Conservation (phyloP, 441 rosid genomes). For the Arabidopsis hybrid region DNA sequence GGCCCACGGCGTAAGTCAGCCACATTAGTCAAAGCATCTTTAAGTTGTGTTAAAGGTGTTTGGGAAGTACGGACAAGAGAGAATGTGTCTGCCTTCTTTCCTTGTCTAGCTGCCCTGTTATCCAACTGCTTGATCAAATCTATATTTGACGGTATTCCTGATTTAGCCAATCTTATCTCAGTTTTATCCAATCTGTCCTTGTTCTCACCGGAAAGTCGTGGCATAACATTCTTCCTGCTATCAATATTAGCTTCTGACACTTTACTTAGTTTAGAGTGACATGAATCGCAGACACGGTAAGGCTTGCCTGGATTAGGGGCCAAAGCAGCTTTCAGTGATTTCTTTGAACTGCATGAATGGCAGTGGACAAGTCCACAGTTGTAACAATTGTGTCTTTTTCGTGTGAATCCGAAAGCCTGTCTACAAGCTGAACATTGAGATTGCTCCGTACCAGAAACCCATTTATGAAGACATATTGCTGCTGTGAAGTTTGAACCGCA, state of each 20-base stretch:
- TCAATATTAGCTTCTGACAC: constrained; percentile 65
- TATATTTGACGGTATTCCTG: constrained; percentile 74
- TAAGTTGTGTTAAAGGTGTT: constrained; percentile 79
- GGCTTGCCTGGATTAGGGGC: constrained; percentile 93
- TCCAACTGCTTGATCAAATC: constrained; percentile 97
- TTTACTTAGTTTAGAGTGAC: constrained; percentile 80
- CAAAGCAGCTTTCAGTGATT: constrained; percentile 84
- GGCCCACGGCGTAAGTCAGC: constrained; percentile 68
- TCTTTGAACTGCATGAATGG: constrained; percentile 95
- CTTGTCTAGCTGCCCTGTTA: constrained; percentile 94
- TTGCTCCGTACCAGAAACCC: constrained; percentile 95
- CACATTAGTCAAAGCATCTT: constrained; percentile 72
- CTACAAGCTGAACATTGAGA: constrained; percentile 93
- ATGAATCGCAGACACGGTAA: constrained; percentile 94
- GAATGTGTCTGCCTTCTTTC: constrained; percentile 77
- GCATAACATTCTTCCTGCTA: constrained; percentile 67
- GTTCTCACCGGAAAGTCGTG: constrained; percentile 96
- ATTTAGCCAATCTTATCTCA: constrained; percentile 80
- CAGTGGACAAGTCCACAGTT: constrained; percentile 98
- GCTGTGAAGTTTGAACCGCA: constrained; percentile 93
- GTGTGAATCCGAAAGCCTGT: constrained; percentile 91
- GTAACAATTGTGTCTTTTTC: constrained; percentile 94
- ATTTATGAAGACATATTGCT: constrained; percentile 91
- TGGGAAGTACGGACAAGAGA: constrained; percentile 81
- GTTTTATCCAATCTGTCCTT: constrained; percentile 91